A percentile compares a stretch with the other conserved stretches of the same genome.
These are phyloP conservation scores for Leptographium flavum DNA, from an alignment of 2,329 filamentous ascomycete genomes.

Conservation along the genomic window DNA sequence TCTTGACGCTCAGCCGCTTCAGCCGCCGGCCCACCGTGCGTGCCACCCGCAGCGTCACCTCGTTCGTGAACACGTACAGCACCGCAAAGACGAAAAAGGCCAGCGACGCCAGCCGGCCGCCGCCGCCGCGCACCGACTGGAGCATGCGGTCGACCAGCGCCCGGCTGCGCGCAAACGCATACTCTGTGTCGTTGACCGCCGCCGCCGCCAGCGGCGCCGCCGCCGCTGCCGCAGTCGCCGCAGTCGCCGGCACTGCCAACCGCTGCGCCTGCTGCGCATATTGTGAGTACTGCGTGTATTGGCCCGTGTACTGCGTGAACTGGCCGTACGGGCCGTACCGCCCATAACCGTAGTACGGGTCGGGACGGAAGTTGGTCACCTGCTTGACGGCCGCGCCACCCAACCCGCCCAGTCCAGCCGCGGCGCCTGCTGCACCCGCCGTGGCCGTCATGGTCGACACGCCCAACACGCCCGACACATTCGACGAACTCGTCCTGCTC, in stretches of 20 bases:
- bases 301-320: neutral
- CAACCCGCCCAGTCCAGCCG: too few relatives aligned
- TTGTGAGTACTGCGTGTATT: neutral
- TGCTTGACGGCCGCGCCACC: too few relatives aligned
- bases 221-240: neutral
- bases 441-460: neutral
- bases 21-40: slow-evolving; percentile 35
- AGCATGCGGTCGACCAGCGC: slow-evolving; percentile 35
- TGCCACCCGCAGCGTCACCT: slow-evolving; percentile 40
- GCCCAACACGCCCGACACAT: too few relatives aligned
- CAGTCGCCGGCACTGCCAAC: neutral
- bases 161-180: slow-evolving; percentile 38
- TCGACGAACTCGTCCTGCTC: neutral
- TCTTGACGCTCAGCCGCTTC: slow-evolving; percentile 29
- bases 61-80: slow-evolving; percentile 43
- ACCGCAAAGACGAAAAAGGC: slow-evolving; percentile 42
- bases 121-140: slow-evolving; percentile 24
- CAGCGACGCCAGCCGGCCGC: slow-evolving; percentile 31
- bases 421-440: neutral
- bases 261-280: neutral
- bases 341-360: too few relatives aligned
- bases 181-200: slow-evolving; percentile 38
- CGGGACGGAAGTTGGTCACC: too few relatives aligned
- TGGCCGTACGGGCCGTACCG: neutral
- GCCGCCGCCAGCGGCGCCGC: neutral